Percentiles rank a stretch among this genome's conserved stretches.
Evolutionary conservation across 73 alveolate species (phyloP).

Genomic region (Paramecium sexaurelia): DNA sequence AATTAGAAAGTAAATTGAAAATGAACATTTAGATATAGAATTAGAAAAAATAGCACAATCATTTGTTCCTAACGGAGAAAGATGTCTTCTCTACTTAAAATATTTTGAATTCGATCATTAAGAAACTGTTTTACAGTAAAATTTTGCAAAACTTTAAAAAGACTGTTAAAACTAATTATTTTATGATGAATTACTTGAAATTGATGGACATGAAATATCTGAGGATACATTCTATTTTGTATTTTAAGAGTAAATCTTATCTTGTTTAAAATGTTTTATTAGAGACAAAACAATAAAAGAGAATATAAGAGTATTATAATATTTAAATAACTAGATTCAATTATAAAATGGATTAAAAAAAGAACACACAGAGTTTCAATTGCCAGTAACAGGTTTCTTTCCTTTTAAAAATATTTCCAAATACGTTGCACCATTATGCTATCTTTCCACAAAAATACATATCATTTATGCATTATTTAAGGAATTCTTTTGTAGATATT

Average conservation of each 20-base stretch:
- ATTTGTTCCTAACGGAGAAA: slow-evolving; percentile 27
- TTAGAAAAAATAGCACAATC: background rate
- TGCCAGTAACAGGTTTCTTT: background rate
- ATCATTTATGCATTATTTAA: slow-evolving; percentile 21
- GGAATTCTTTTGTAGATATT: slow-evolving; percentile 1
- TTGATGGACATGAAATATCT: background rate
- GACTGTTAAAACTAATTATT: background rate
- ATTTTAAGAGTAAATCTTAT: slow-evolving; percentile 2
- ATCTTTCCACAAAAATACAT: slow-evolving; percentile 10
- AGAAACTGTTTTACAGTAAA: background rate
- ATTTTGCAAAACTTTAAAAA: background rate
- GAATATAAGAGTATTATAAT: background rate
- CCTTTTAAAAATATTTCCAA: background rate
- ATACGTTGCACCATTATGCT: slow-evolving; percentile 45
- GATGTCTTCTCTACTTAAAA: background rate
- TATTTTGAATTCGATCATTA: slow-evolving; percentile 22
- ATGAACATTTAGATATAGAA: background rate
- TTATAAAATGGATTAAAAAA: background rate
- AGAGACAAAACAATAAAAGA: slow-evolving; percentile 33
- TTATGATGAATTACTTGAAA: slow-evolving; percentile 28
- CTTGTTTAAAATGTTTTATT: background rate
- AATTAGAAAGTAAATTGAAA: background rate
- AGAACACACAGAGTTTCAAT: background rate
- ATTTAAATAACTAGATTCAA: background rate
- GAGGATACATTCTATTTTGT: slow-evolving; percentile 46